Evolutionary conservation across 495 filamentous ascomycete species (phyloP), one percentile per base, ranked within the genome.

Genomic region (Xeromyces bisporus): DNA sequence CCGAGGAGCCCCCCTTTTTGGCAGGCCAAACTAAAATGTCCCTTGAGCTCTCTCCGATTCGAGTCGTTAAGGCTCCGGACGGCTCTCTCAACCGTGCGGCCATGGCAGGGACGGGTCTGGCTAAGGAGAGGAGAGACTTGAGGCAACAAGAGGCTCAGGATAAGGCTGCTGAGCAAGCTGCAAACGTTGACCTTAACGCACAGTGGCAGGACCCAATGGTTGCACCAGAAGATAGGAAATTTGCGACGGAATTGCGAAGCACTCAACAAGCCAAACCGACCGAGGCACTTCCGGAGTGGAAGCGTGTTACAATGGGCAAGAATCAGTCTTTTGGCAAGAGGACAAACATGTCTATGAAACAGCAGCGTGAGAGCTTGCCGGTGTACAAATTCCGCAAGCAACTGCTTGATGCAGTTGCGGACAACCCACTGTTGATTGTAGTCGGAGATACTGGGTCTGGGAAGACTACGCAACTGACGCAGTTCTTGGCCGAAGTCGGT

Each of bases 161-260:
- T 23, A 77, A 77, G 36, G 81, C 83, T 3, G 75, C 76, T 0
- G 72, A 93, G 41, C 72, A 79, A 36, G 73, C 80, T 2, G 60
- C 73, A 3, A 72, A 83, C 37, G 79, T 89, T 7, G 87, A 97
- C 43, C 68, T 99, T 3, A 73, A 76, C 26, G 75, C 80, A 1
- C 85, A 94, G 50, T 99, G 89, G 89, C 73, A 93, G 33, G 89
- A 99, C 54, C 89, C 89, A 0, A 92, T 99, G 85, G 75, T 79
- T 18, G 69, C 72, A 15, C 75, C 87, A 1, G 79, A 85, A 28
- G 65, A 80, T 36, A 67, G 80, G 15, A 76, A 87, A 39, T 96
- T 96, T 53, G 91, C 87, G 2, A 70, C 71, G 32, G 91, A 93
- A 40, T 48, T 96, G 13, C 66, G 78, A 26, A 73, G 62, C 34